Conservation (phyloP, 2,329 filamentous ascomycete species). For the Fusarium camptoceras region DNA sequence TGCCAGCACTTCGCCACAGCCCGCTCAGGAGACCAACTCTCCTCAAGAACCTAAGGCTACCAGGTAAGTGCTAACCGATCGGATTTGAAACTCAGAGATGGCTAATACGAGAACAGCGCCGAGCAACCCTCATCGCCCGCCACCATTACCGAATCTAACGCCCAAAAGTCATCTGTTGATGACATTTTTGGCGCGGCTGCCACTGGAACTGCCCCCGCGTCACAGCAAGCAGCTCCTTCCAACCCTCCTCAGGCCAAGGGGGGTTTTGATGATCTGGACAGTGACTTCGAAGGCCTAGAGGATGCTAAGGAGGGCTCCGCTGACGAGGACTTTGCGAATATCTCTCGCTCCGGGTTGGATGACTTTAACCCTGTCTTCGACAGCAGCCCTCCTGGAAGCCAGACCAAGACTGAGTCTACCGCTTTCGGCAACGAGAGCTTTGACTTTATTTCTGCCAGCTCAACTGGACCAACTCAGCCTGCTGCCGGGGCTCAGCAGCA, state of each 20-base stretch:
- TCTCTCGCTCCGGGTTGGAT: constrained; percentile 76
- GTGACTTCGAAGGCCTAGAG: constrained; percentile 84
- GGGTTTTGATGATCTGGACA: constrained; percentile 80
- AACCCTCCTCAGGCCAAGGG: constrained; percentile 56
- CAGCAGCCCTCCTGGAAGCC: constrained; percentile 69
- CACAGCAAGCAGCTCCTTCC: constrained; percentile 49
- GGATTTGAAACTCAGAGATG: background rate
- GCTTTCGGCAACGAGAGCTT: constrained; percentile 68
- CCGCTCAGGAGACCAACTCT: constrained; percentile 41
- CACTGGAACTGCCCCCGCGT: constrained; percentile 43
- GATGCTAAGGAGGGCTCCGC: constrained; percentile 84
- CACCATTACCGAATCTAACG: constrained; percentile 45
- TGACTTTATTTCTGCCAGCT: constrained; percentile 63
- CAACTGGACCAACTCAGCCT: constrained; percentile 50
- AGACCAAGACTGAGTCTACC: constrained; percentile 65
- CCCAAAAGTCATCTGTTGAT: constrained; percentile 53
- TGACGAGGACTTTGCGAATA: constrained; percentile 82
- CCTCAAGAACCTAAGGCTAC: constrained; percentile 38
- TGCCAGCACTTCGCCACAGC: constrained; percentile 34
- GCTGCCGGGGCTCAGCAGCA: constrained; percentile 55
- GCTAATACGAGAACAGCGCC: constrained; percentile 38
- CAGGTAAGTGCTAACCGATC: constrained; percentile 41
- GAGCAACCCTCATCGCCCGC: constrained; percentile 51
- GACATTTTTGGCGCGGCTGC: constrained; percentile 58
- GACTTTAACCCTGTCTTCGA: constrained; percentile 89